Evolutionary conservation across 768 basidiomycete genomes (phyloP), one percentile per base, ranked within the genome.

Genomic region (Fistulinella prunicolor): DNA sequence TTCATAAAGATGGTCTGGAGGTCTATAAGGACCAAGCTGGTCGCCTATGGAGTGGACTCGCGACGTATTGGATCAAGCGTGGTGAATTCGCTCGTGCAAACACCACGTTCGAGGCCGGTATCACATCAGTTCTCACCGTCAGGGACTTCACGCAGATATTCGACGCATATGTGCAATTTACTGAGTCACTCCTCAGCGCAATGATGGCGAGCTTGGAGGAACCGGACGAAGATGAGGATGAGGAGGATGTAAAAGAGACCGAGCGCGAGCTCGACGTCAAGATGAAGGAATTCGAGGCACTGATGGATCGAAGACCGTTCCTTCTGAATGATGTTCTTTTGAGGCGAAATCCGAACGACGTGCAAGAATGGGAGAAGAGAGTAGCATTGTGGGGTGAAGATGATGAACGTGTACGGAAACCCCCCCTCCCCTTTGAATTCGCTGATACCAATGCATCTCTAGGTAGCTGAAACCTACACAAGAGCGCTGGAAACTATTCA

Each of bases 361-460:
- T 98, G 2, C 93, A 96, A 56, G 96, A 99, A 65, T 99, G 96
- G 96, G 96, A 98, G 72, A 99, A 99, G 70, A 76, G 95, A 29
- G 81, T 98, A 17, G 94, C 94, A 2, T 69, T 98, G 22, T 95
- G 83, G 80, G 96, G 89, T 3, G 86, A 94, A 45, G 82, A 96
- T 56, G 94, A 99, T 60, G 90, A 88, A 57, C 95, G 94, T 77
- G 94, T 91, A 53, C 14, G 67, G 22, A 43, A 1, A 23, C 29
- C 24, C n/a, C 22, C 12, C 7, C 19, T 23, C 9, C 43, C 10
- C 35, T 36, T 24, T 17, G 44, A 28, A 26, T 28, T n/a, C 19
- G 41, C 42, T 37, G 19, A 46, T 42, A 26, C 32, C 38, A 21
- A 54, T 30, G 35, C 21, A 19, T 45, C 37, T 23, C 5, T 59